Evolutionary conservation across 208 protist genomes (phyloP), one percentile per base, ranked within the genome.

Genomic region (Acanthamoeba triangularis): DNA sequence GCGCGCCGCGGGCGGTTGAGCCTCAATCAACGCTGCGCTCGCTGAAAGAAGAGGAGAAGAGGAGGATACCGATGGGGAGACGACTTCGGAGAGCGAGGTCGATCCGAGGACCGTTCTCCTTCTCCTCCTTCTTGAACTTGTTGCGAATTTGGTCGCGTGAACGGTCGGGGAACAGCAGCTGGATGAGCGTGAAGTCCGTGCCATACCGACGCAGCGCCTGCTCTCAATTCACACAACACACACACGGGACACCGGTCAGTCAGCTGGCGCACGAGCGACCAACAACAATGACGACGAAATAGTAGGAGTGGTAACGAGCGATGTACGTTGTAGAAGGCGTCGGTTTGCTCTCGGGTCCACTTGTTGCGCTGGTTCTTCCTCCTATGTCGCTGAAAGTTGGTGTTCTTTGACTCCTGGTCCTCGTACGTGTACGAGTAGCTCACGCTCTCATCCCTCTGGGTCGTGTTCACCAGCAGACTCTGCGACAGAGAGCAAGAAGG

Each of bases 51-150:
- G 59, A n/a, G 4, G 25, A n/a, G 59, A n/a, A 74, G 30, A 23
- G 28, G 41, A 72, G 63, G 28, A 30, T 65, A 94, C 91, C 93
- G 47, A 95, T 41, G n/a, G 93, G 78, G 16, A 72, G 25, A n/a
- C 78, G 72, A 28, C 37, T 65, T 6, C 59, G 10, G 54, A 95
- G 72, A 1, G 78, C 78, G 59, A 33, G 33, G 41, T 96, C 85
- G n/a, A 96, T 94, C 20, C 63, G 20, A 1, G 95, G 28, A 28
- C 61, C 47, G 52, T 96, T 52, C 18, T 94, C 90, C 44, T 74
- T 94, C 61, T 96, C 95, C 37, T 96, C 95, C 35, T 95, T 94
- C 80, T 96, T 96, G 80, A 90, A 96, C 90, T 96, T 96, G 67
- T 94, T 96, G 18, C 90, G 33, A 18, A 96, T 96, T 47, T 96